Evolutionary conservation across 371 early-diverging fungal species (phyloP).

Genomic region (Funneliformis caledonium): DNA sequence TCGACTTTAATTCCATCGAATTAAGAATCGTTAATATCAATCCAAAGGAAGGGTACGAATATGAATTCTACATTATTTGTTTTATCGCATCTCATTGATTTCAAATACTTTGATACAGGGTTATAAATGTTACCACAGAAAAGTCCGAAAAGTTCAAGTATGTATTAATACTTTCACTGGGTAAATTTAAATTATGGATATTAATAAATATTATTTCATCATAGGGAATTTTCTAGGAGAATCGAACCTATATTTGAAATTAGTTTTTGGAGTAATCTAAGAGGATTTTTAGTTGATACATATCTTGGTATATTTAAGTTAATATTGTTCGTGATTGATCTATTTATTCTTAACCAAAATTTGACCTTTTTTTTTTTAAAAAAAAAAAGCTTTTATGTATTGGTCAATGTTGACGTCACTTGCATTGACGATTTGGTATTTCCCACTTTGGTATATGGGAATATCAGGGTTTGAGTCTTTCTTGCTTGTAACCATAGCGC

Average conservation of each 20-base stretch:
- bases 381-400: conserved; percentile 68
- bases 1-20: conserved; percentile 69
- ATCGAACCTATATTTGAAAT: background rate
- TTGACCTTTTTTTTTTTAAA: conserved; percentile 1
- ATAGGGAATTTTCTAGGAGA: background rate
- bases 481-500: conserved; percentile 65
- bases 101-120: background rate
- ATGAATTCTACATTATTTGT: background rate
- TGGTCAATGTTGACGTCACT: conserved; percentile 82
- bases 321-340: background rate
- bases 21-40: conserved; percentile 57
- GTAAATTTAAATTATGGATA: background rate
- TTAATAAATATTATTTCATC: background rate
- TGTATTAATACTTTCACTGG: background rate
- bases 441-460: conserved; percentile 88
- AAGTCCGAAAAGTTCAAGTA: background rate
- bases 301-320: conserved; percentile 56
- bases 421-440: conserved; percentile 80
- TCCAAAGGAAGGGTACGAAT: conserved; percentile 3
- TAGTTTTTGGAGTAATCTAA: conserved; percentile 42
- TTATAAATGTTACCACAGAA: background rate
- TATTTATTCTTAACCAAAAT: background rate
- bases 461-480: conserved; percentile 81
- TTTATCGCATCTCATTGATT: background rate
- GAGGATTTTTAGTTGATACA: conserved; percentile 56